Evolutionary conservation across 257 asterid species (phyloP).

Genomic region (Lycium barbarum): DNA sequence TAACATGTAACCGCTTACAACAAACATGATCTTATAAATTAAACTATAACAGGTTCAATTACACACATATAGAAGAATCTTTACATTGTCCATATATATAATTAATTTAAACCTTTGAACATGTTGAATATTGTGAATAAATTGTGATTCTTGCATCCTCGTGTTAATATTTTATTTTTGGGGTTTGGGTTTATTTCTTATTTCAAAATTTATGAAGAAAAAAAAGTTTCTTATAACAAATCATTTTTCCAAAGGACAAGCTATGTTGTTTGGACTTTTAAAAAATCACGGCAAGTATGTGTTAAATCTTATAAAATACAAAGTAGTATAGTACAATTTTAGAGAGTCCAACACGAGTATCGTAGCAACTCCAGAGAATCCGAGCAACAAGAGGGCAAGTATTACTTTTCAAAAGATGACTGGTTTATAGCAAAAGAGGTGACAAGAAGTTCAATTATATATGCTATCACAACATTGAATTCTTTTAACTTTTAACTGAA

Average conservation of each 20-base stretch:
- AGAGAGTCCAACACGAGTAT: no score
- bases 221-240: background rate
- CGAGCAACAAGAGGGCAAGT: background rate
- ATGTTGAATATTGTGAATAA: no score
- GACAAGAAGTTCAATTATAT: constrained; percentile 22
- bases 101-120: no score
- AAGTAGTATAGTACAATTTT: no score
- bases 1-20: background rate
- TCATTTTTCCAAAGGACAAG: no score
- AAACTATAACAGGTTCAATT: background rate
- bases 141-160: background rate
- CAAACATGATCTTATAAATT: background rate
- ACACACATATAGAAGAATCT: background rate
- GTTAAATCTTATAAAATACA: no score
- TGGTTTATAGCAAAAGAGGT: background rate
- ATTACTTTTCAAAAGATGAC: background rate
- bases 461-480: constrained; percentile 8
- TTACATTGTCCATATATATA: background rate
- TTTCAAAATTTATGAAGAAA: background rate
- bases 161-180: background rate
- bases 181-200: background rate
- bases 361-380: background rate
- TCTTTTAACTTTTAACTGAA: constrained; percentile 7
- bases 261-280: no score
- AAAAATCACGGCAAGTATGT: no score